Percentiles rank a stretch among this genome's conserved stretches.
These are phyloP conservation scores for Alliaria petiolata DNA, from an alignment of 345 rosid species.

Conservation along the genomic window DNA sequence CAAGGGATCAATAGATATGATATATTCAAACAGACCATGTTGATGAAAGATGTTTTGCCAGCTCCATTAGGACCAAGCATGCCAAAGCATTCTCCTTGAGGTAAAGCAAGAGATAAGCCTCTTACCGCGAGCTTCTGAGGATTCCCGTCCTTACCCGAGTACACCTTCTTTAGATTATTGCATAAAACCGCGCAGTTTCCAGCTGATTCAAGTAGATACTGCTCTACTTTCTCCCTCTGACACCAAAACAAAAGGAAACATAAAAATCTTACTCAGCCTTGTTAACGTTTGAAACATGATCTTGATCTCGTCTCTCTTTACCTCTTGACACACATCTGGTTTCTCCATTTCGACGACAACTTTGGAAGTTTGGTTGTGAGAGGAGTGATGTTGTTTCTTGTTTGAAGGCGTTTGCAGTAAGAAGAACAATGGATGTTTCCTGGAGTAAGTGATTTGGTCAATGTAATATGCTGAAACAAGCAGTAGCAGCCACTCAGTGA, in stretches of 20 bases:
- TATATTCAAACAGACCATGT: conserved; percentile 55
- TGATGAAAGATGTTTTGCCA: conserved; percentile 92
- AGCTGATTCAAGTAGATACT: conserved; percentile 52
- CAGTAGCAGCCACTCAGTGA: conserved; percentile 70
- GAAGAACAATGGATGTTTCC: conserved; percentile 60
- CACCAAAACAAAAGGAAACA: neutral
- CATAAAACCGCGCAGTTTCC: conserved; percentile 54
- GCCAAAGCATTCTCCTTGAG: conserved; percentile 92
- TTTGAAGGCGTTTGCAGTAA: conserved; percentile 40
- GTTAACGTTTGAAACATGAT: neutral
- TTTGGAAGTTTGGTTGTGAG: conserved; percentile 57
- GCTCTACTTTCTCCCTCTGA: conserved; percentile 86
- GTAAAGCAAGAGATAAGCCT: conserved; percentile 89
- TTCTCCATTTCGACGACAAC: conserved; percentile 74
- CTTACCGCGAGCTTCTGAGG: conserved; percentile 81
- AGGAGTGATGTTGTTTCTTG: conserved; percentile 31
- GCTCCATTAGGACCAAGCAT: conserved; percentile 99
- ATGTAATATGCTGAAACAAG: conserved; percentile 64
- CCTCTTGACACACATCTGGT: conserved; percentile 87
- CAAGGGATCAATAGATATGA: neutral
- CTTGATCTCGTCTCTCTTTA: conserved; percentile 25
- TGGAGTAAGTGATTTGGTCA: conserved; percentile 56
- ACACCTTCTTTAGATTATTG: conserved; percentile 70
- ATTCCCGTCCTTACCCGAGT: conserved; percentile 80
- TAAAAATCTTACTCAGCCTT: neutral